Percentiles rank a stretch among this genome's conserved stretches.
phyloP scores from a whole-genome alignment of 306 rosid species.

The Carpinus viminea region DNA sequence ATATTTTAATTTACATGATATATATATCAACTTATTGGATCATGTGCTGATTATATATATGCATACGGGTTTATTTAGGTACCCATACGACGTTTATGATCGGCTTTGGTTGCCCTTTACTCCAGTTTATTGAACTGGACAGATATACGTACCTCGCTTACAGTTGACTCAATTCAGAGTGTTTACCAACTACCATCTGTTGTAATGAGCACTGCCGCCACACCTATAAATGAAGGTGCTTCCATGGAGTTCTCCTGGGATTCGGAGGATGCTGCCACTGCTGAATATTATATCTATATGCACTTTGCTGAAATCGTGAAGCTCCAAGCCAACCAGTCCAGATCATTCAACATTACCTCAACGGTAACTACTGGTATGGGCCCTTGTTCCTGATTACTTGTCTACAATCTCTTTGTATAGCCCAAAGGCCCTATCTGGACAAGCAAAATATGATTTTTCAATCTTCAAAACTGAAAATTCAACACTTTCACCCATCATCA shows the following conservation, averaged over 20 bases:
- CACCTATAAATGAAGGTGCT: constrained; percentile 19
- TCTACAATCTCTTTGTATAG: background rate
- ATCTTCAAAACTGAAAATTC: constrained; percentile 29
- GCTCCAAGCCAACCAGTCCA: constrained; percentile 32
- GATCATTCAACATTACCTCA: constrained; percentile 45
- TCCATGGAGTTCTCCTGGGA: constrained; percentile 21
- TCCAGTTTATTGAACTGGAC: background rate
- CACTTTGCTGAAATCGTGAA: constrained; percentile 53
- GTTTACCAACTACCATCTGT: constrained; percentile 19
- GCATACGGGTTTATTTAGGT: constrained; percentile 17
- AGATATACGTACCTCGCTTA: constrained; percentile 17
- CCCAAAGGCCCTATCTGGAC: background rate
- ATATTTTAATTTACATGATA: background rate
- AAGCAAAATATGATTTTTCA: constrained; percentile 18
- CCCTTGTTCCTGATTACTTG: constrained; percentile 27
- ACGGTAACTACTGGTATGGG: constrained; percentile 30
- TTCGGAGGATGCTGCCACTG: background rate
- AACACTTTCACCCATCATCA: constrained; percentile 62
- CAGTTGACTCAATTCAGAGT: background rate
- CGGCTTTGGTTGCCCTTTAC: constrained; percentile 20
- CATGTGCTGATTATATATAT: too few relatives aligned
- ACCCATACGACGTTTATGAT: constrained; percentile 38
- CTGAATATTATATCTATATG: constrained; percentile 33
- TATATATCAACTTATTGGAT: too few relatives aligned
- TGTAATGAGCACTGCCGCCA: constrained; percentile 40